Percentiles rank a stretch among this genome's conserved stretches.
Conservation (phyloP, 2,329 filamentous ascomycete species). For the Ophiocordyceps australis region DNA sequence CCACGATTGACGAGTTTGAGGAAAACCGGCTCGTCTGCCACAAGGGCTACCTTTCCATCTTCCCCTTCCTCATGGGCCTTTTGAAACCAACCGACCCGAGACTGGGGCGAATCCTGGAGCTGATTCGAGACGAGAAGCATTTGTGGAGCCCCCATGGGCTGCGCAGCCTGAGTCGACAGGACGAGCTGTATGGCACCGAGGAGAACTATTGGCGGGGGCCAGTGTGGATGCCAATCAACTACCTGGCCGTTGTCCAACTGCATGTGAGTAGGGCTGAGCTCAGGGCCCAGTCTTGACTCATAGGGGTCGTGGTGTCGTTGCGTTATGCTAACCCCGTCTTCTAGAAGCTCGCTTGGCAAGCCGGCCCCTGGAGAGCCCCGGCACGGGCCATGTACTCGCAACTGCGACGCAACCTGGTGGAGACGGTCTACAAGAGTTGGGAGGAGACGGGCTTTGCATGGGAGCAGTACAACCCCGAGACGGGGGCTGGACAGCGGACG, state of each 20-base stretch:
- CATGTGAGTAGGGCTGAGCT: slow-evolving; percentile 42
- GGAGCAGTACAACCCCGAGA: slow-evolving; percentile 96
- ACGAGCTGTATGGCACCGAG: slow-evolving; percentile 68
- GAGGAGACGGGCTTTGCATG: slow-evolving; percentile 86
- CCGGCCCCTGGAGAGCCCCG: slow-evolving; percentile 48
- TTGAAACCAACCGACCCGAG: slow-evolving; percentile 55
- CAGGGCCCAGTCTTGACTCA: too few relatives aligned
- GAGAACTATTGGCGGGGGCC: slow-evolving; percentile 98
- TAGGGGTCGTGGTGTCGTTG: background rate
- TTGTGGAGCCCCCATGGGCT: slow-evolving; percentile 87
- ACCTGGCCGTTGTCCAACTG: slow-evolving; percentile 63
- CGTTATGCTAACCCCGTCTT: background rate
- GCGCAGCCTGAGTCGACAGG: slow-evolving; percentile 69
- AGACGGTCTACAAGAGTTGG: slow-evolving; percentile 81
- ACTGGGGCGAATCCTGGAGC: slow-evolving; percentile 55
- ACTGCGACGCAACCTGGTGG: slow-evolving; percentile 68
- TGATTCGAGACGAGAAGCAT: slow-evolving; percentile 65
- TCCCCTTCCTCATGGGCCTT: slow-evolving; percentile 79
- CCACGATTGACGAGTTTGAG: slow-evolving; percentile 88
- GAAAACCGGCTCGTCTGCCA: slow-evolving; percentile 83
- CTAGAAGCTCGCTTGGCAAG: slow-evolving; percentile 12
- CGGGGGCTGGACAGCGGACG: slow-evolving; percentile 80
- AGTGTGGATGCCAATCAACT: slow-evolving; percentile 94
- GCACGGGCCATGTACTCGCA: slow-evolving; percentile 58
- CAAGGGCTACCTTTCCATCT: slow-evolving; percentile 87